These are phyloP conservation scores for Hansenula sp. DNA, from an alignment of 1,139 yeast genomes.

Conservation along the genomic window DNA sequence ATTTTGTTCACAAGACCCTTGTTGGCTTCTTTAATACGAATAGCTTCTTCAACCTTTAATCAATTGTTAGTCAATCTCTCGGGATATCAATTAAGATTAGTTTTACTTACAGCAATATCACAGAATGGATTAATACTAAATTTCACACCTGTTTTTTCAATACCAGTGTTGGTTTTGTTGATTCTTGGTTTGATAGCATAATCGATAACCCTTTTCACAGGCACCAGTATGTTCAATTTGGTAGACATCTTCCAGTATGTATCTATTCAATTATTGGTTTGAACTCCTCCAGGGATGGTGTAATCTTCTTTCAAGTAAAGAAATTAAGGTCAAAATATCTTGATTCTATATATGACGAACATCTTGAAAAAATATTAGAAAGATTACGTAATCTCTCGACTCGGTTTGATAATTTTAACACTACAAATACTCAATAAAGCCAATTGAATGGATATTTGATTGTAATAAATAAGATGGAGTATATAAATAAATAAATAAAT, in stretches of 20 bases:
- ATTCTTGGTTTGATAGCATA: conserved; percentile 91
- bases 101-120: conserved; percentile 64
- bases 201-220: conserved; percentile 93
- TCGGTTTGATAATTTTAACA: too few relatives aligned
- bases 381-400: too few relatives aligned
- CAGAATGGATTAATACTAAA: conserved; percentile 95
- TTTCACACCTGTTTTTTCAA: conserved; percentile 88
- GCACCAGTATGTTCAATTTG: conserved; percentile 62
- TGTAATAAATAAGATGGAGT: too few relatives aligned
- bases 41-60: conserved; percentile 69
- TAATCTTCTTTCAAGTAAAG: too few relatives aligned
- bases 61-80: not conserved
- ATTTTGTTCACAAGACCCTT: conserved; percentile 73
- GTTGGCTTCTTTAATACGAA: conserved; percentile 65
- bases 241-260: conserved; percentile 12
- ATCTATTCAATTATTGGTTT: not conserved
- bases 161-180: conserved; percentile 79
- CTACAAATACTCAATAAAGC: too few relatives aligned
- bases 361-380: too few relatives aligned
- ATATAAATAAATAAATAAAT: too few relatives aligned
- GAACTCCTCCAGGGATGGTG: conserved; percentile 2
- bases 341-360: too few relatives aligned
- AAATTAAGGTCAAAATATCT: too few relatives aligned
- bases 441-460: not conserved
- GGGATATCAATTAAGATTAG: not conserved